phyloP scores from a whole-genome alignment of 805 yeast genomes.

The Wickerhamomyces silvicola region DNA sequence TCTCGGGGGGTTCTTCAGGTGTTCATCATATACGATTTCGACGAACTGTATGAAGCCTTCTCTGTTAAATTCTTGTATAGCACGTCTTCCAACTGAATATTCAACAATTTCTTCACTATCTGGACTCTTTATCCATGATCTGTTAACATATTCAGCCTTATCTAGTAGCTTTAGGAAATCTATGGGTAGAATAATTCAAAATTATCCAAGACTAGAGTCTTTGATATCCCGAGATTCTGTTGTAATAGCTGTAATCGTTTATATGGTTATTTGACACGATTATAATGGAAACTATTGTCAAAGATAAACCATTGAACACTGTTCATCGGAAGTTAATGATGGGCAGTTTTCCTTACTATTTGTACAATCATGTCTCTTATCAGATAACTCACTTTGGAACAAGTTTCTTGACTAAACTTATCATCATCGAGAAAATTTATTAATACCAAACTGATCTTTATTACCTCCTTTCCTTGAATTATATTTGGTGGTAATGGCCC shows the following conservation, averaged over 20 bases:
- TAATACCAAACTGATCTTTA: no score
- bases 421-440: no score
- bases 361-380: constrained; percentile 20
- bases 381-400: constrained; percentile 19
- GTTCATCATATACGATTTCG: constrained; percentile 17
- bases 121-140: constrained; percentile 11
- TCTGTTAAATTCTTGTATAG: constrained; percentile 20
- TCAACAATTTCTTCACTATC: constrained; percentile 22
- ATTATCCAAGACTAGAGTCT: no score
- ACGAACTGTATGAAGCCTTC: constrained; percentile 19
- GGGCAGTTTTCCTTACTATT: constrained; percentile 14
- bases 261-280: constrained; percentile 22
- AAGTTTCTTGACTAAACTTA: constrained; percentile 8
- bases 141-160: constrained; percentile 19
- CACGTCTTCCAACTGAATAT: constrained; percentile 24
- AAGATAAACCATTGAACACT: constrained; percentile 16
- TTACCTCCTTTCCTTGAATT: not conserved
- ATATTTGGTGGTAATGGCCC: not conserved
- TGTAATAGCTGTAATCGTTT: no score
- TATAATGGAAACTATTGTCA: constrained; percentile 17
- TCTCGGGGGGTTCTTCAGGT: no score
- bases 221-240: no score
- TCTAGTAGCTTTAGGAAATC: constrained; percentile 22
- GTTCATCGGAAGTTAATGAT: constrained; percentile 9
- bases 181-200: constrained; percentile 8